phyloP scores from a whole-genome alignment of 2,329 filamentous ascomycete genomes.

The Pseudopyrenochaeta lycopersici region DNA sequence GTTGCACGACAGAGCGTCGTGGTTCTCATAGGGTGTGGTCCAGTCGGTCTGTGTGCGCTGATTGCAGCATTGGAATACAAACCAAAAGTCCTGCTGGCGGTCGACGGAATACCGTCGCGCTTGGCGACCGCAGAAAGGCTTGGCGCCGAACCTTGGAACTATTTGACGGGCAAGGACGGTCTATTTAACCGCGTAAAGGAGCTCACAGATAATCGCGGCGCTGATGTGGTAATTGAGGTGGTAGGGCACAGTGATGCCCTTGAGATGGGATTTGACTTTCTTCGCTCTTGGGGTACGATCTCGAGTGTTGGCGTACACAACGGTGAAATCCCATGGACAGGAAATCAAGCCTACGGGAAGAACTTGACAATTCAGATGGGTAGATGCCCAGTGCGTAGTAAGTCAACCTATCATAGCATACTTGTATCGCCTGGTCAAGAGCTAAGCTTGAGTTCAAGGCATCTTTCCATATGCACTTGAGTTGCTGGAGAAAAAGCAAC shows the following conservation, averaged over 20 bases:
- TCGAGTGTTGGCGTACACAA: constrained; percentile 60
- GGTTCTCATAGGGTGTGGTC: constrained; percentile 83
- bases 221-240: constrained; percentile 77
- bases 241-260: constrained; percentile 60
- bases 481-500: constrained; percentile 57
- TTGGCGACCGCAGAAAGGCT: constrained; percentile 76
- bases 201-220: constrained; percentile 80
- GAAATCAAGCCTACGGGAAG: constrained; percentile 59
- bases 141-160: constrained; percentile 86
- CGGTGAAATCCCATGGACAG: constrained; percentile 58
- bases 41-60: constrained; percentile 81
- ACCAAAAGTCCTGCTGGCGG: constrained; percentile 78
- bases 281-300: constrained; percentile 60
- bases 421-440: too few relatives aligned
- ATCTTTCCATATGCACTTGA: constrained; percentile 59
- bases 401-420: too few relatives aligned
- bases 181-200: constrained; percentile 76
- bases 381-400: constrained; percentile 54
- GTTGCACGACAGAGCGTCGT: constrained; percentile 74
- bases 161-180: constrained; percentile 70
- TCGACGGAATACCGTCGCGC: constrained; percentile 79
- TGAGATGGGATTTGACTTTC: constrained; percentile 58
- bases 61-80: constrained; percentile 75
- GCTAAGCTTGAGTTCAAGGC: constrained; percentile 21
- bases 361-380: constrained; percentile 61